These are phyloP conservation scores for Sarcocystis neurona DNA, from an alignment of 169 alveolate species.

Conservation along the genomic window DNA sequence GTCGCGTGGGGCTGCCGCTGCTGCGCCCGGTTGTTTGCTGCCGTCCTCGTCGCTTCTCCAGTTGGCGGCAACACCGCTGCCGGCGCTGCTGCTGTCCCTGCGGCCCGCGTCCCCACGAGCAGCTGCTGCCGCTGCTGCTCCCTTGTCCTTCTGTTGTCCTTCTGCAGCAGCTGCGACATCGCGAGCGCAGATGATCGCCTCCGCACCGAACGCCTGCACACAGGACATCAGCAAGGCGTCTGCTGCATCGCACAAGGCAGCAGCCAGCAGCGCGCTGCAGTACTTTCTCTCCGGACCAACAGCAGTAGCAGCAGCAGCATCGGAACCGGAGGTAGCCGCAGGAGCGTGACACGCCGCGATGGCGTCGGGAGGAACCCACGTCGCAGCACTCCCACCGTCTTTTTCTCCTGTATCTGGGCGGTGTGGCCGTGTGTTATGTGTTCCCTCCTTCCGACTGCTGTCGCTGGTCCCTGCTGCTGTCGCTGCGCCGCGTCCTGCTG, in stretches of 20 bases:
- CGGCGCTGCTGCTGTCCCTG: not conserved
- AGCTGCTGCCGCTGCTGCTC: slow-evolving; percentile 40
- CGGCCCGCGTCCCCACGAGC: slow-evolving; percentile 1
- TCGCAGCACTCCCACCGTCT: not conserved
- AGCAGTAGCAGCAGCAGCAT: slow-evolving; percentile 12
- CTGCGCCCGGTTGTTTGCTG: too few relatives aligned
- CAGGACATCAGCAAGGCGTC: slow-evolving; percentile 60
- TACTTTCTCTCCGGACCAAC: too few relatives aligned
- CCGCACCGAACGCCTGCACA: slow-evolving; percentile 60
- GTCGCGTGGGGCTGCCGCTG: too few relatives aligned
- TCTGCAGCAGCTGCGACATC: not conserved
- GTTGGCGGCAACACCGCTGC: not conserved
- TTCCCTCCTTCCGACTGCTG: not conserved
- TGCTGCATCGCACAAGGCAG: slow-evolving; percentile 57
- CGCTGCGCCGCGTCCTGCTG: too few relatives aligned
- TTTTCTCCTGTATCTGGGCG: not conserved
- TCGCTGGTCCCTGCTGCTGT: not conserved
- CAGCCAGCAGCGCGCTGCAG: not conserved
- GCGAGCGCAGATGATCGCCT: slow-evolving; percentile 17
- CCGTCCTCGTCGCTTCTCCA: too few relatives aligned
- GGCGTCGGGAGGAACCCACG: too few relatives aligned
- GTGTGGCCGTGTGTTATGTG: not conserved
- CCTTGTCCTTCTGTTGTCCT: not conserved
- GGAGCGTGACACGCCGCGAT: not conserved
- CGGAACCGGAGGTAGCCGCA: not conserved